Evolutionary conservation across 2,329 filamentous ascomycete genomes (phyloP).

Genomic region (Gyromitra esculenta): DNA sequence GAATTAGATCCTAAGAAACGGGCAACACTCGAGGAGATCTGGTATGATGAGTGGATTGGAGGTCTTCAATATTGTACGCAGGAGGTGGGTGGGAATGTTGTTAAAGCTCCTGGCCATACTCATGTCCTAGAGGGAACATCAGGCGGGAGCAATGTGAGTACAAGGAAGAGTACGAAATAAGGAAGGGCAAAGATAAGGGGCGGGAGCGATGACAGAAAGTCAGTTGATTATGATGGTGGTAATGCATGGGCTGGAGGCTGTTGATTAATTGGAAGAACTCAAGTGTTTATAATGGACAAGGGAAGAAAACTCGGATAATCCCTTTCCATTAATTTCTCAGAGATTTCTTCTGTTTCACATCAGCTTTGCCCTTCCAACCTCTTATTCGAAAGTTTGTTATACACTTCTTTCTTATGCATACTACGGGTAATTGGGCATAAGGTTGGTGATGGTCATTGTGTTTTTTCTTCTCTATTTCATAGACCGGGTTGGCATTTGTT

Average conservation of each 20-base stretch:
- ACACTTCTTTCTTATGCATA: constrained; percentile 33
- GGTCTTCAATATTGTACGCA: constrained; percentile 85
- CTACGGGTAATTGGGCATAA: constrained; percentile 25
- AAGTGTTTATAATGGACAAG: constrained; percentile 45
- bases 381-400: constrained; percentile 15
- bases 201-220: background rate
- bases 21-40: constrained; percentile 84
- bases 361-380: constrained; percentile 5
- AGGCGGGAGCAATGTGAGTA: constrained; percentile 81
- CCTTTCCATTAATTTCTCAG: constrained; percentile 33
- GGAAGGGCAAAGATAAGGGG: background rate
- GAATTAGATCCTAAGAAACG: constrained; percentile 85
- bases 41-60: constrained; percentile 89
- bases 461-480: constrained; percentile 47
- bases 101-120: constrained; percentile 78
- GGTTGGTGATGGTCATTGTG: constrained; percentile 42
- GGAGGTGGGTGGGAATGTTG: constrained; percentile 73
- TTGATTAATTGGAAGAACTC: constrained; percentile 12
- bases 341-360: constrained; percentile 14
- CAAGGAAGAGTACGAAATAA: constrained; percentile 53
- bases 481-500: constrained; percentile 49
- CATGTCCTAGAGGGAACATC: constrained; percentile 83
- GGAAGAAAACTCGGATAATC: constrained; percentile 21
- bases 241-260: background rate
- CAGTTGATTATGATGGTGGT: background rate